phyloP scores from a whole-genome alignment of 306 rosid species.

The Cyclanthera cordifolia region DNA sequence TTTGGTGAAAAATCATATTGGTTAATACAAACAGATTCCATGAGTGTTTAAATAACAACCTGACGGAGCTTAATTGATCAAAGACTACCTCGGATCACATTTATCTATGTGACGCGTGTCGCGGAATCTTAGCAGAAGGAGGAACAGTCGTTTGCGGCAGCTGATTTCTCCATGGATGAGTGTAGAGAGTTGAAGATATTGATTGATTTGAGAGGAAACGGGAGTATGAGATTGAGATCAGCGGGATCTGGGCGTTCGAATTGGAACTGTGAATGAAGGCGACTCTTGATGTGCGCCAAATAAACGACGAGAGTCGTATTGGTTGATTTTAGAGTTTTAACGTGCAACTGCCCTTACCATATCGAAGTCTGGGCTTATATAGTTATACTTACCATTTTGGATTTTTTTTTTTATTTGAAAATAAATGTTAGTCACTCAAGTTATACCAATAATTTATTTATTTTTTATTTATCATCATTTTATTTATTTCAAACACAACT shows the following conservation, averaged over 20 bases:
- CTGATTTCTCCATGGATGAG: not conserved
- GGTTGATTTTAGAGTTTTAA: not conserved
- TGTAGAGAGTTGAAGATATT: not conserved
- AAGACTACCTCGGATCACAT: slow-evolving; percentile 4
- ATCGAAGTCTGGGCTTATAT: not conserved
- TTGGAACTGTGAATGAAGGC: not conserved
- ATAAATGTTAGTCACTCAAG: no score
- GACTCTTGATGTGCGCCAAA: not conserved
- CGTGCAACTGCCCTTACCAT: not conserved
- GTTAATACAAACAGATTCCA: not conserved
- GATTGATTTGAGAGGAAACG: not conserved
- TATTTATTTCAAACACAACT: no score
- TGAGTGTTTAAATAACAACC: not conserved
- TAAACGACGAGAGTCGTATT: not conserved
- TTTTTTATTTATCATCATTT: no score
- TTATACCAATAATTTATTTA: no score
- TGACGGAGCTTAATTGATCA: not conserved
- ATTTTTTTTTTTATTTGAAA: no score
- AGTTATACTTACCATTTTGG: no score
- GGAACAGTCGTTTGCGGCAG: not conserved
- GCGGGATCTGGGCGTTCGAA: slow-evolving; percentile 8
- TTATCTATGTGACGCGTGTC: not conserved
- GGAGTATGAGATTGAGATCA: slow-evolving; percentile 4
- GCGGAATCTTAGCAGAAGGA: not conserved
- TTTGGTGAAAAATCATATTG: not conserved